Base-by-base conservation (phyloP, 176 grass and related monocot genomes). In the Avena eriantha region DNA sequence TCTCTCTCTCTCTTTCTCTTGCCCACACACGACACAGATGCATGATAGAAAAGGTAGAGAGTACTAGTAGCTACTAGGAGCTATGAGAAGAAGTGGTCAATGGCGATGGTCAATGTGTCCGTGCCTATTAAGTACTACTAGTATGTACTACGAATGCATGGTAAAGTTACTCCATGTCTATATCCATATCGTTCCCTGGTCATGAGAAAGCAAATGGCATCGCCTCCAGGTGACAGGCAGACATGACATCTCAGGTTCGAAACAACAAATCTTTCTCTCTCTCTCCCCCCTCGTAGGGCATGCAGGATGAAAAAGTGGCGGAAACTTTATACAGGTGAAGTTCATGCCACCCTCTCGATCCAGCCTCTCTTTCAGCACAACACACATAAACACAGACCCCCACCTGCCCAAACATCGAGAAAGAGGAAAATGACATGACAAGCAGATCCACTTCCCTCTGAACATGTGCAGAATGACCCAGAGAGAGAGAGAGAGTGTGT, bases 401-500 rank as follows among this genome's bases (percentile, higher is more conserved):
- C 82, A 85, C 73, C 85, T 88, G 83, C 83, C 74, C 88, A 87
- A 88, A 90, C 85, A 90, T 88, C 82, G 85, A 88, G 88, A 90
- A 93, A 93, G 82, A 82, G 78, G 88, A 93, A 86, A 90, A 93
- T 90, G 88, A 90, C 92, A 86, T 88, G 88, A 90, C 92, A 41
- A 85, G 24, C 82, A 79, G 88, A 93, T 85, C 92, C 92, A 93
- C 92, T 90, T 90, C 85, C 80, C 77, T 57, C 85, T 84, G 73
- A 81, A 77, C 78, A 89, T 88, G 86, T 65, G 67, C 39, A 81
- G 70, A 87, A 73, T 80, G 85, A 23, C 19, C 2, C 6, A 23
- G 43, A 23, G 70, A 47, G 10, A 73, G 21, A 73, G 70, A 83
- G 72, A 82, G 56, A 79, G 79, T 86, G 77, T 23, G 47, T 51